Evolutionary conservation across 495 filamentous ascomycete species (phyloP).

Genomic region (Hypoxylon rickii): DNA sequence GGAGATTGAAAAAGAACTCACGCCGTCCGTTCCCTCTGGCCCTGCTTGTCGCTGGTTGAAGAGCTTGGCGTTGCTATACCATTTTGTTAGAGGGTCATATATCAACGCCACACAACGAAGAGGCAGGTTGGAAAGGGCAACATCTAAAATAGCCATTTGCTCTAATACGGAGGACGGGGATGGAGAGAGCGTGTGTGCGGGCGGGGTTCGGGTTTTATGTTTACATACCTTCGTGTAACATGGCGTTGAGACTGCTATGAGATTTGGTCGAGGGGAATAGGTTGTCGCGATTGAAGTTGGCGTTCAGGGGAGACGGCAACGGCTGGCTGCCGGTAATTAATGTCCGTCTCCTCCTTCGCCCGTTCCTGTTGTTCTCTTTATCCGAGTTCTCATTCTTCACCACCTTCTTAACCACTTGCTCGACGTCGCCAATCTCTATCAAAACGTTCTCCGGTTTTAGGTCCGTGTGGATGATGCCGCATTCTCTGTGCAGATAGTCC

Average conservation of each 20-base stretch:
- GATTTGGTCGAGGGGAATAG: conserved; percentile 71
- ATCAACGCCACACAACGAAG: background rate
- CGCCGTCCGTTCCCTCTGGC: conserved; percentile 93
- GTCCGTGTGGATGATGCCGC: conserved; percentile 98
- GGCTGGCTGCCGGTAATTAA: conserved; percentile 98
- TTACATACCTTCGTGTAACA: conserved; percentile 77
- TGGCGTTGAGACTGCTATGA: conserved; percentile 80
- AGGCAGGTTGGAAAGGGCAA: no score
- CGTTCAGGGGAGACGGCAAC: conserved; percentile 90
- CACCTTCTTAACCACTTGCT: conserved; percentile 92
- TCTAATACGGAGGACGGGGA: no score
- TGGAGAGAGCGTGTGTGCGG: background rate
- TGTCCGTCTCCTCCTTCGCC: conserved; percentile 86
- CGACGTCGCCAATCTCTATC: conserved; percentile 98
- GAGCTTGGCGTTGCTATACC: conserved; percentile 20
- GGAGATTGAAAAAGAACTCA: no score
- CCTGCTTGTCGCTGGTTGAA: conserved; percentile 65
- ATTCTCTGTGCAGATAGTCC: conserved; percentile 96
- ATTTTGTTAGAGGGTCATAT: background rate
- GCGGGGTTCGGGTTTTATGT: conserved; percentile 4
- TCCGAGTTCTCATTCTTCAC: conserved; percentile 82
- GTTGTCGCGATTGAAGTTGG: conserved; percentile 80
- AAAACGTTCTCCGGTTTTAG: conserved; percentile 97
- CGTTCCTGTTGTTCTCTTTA: conserved; percentile 92
- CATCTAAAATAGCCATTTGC: no score